Evolutionary conservation across 1,139 yeast genomes (phyloP).

Genomic region (Magnusiomyces ingens): DNA sequence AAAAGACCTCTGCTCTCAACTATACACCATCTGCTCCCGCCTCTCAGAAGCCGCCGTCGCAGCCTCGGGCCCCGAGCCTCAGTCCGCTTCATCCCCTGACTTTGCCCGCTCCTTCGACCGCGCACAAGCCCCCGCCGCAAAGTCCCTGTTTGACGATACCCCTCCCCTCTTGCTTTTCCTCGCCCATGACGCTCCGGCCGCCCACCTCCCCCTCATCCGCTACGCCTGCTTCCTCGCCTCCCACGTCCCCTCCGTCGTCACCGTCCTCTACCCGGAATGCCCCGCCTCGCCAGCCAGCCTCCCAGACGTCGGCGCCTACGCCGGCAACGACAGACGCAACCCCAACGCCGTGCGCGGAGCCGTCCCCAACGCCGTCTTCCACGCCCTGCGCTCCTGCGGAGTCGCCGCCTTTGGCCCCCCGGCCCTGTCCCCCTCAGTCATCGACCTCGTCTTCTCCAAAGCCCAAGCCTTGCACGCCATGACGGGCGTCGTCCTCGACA

Average conservation of each 20-base stretch:
- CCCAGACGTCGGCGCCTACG: not conserved
- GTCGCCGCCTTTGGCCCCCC: slow-evolving; percentile 3
- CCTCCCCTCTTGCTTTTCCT: not conserved
- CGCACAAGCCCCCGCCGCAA: not conserved
- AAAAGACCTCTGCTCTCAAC: slow-evolving; percentile 7
- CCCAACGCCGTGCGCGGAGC: not conserved
- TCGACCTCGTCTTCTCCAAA: not conserved
- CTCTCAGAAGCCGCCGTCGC: not conserved
- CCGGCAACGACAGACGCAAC: not conserved
- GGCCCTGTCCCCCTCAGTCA: not conserved
- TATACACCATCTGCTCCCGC: slow-evolving; percentile 3
- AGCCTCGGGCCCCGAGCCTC: not conserved
- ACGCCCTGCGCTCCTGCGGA: slow-evolving; percentile 3
- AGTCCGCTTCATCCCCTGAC: not conserved
- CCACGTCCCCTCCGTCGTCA: slow-evolving; percentile 10
- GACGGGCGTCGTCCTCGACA: not conserved
- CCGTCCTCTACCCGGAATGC: slow-evolving; percentile 7
- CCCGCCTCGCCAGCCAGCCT: not conserved
- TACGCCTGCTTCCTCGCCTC: slow-evolving; percentile 11
- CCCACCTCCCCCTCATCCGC: slow-evolving; percentile 11
- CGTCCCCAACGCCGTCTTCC: slow-evolving; percentile 1
- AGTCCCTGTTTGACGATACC: not conserved
- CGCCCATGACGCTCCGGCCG: slow-evolving; percentile 9
- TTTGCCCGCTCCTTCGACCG: no score
- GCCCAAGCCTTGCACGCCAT: not conserved